Evolutionary conservation across 768 basidiomycete genomes (phyloP).

Genomic region (Arthromyces matolae): DNA sequence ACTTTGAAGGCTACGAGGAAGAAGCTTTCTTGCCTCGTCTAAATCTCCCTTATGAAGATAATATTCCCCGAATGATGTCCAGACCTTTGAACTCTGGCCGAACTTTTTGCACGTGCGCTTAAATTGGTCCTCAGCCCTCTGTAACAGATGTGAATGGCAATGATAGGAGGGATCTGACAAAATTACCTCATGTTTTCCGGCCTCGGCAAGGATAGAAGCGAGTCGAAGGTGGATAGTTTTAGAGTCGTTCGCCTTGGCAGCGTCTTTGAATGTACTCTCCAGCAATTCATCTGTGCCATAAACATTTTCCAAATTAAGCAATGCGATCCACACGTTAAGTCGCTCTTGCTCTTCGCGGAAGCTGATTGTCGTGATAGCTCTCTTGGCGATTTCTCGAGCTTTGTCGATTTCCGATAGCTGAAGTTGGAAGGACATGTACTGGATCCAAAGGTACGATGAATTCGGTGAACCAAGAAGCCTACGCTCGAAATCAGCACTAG

Average conservation of each 20-base stretch:
- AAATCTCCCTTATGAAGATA: conserved; percentile 69
- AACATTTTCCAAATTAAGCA: conserved; percentile 90
- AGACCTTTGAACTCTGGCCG: conserved; percentile 87
- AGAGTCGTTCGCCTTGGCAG: conserved; percentile 85
- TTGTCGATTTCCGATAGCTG: conserved; percentile 96
- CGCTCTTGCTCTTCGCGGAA: conserved; percentile 97
- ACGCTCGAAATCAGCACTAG: conserved; percentile 93
- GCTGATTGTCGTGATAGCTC: conserved; percentile 82
- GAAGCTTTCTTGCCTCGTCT: conserved; percentile 79
- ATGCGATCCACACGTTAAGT: conserved; percentile 95
- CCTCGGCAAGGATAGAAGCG: conserved; percentile 79
- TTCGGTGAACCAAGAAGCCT: conserved; percentile 90
- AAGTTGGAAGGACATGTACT: conserved; percentile 98
- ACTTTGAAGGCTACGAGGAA: conserved; percentile 86
- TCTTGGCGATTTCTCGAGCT: conserved; percentile 81
- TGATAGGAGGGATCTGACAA: neutral
- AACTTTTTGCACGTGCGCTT: conserved; percentile 92
- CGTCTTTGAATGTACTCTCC: conserved; percentile 86
- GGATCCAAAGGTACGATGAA: conserved; percentile 97
- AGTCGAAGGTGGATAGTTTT: conserved; percentile 86
- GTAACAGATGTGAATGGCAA: conserved; percentile 6
- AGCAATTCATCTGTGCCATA: conserved; percentile 84
- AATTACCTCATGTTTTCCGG: conserved; percentile 77
- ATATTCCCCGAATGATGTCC: conserved; percentile 86
- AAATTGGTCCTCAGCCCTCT: conserved; percentile 94